Evolutionary conservation across 805 yeast genomes (phyloP), one percentile per base, ranked within the genome.

Genomic region (Teunomyces pallodes): DNA sequence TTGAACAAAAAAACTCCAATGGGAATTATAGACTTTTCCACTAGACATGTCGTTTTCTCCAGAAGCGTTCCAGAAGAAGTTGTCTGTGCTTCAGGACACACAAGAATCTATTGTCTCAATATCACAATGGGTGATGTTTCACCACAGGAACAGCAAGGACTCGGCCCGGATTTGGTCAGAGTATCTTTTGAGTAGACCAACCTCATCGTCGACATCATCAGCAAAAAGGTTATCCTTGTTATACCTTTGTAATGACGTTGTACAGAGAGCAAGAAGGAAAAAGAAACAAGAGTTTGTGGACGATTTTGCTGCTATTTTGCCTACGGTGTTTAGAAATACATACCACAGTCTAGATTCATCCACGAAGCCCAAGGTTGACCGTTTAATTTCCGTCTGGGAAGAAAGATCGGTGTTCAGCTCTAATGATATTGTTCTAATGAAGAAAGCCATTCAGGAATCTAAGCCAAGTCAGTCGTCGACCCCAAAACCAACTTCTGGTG

Each of bases 221-320:
- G 45, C 54, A n/a, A 74, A 77, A 56, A 77, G 75, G 50, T 72
- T 85, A 45, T 75, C 85, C 2, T 65, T 86, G 47, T 72, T 89
- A 20, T 89, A 89, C 58, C 69, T 89, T 10, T 84, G 86, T 45
- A 89, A 89, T 62, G 96, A 89, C 54, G 83, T 89, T 17, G 85
- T 88, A 1, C 96, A 89, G 64, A 86, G 86, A 60, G 81, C 90
- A 3, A 75, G 83, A 49, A 82, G 84, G 30, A 81, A 82, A 56
- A 74, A 79, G 50, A 81, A 79, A 57, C 67, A 69, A 3, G 87
- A 81, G 42, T 84, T 85, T 54, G 64, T 84, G 3, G 67, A 65
- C 7, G 83, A 81, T 2, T 89, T 87, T 64, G 74, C 80, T 9
- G 59, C 62, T 1, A 77, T 76, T 3, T 59, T 84, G 36, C 81